Conservation (phyloP, 2,329 filamentous ascomycete species). For the Penicillium sp. region DNA sequence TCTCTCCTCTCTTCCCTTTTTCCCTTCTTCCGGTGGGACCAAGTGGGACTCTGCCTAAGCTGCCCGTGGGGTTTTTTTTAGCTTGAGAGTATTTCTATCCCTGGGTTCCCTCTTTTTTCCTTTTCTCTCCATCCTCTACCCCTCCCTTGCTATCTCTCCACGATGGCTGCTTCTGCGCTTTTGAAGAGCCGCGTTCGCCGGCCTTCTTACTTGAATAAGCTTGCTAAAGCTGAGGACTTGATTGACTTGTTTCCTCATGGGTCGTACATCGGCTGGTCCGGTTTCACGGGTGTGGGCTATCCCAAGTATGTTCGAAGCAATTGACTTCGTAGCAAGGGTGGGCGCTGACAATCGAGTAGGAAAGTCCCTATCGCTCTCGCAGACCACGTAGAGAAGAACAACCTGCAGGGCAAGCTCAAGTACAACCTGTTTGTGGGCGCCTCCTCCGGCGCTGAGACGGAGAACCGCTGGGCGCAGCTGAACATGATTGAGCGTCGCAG, state of each 20-base stretch:
- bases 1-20: not conserved
- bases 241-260: conserved; percentile 79
- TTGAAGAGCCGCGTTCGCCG: conserved; percentile 73
- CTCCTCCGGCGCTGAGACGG: conserved; percentile 84
- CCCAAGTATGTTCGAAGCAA: conserved; percentile 64
- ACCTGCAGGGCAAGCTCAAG: conserved; percentile 75
- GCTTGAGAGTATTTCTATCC: not conserved
- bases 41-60: not conserved
- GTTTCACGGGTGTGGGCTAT: conserved; percentile 87
- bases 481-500: conserved; percentile 86
- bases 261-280: conserved; percentile 86
- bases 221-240: conserved; percentile 75
- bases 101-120: conserved; percentile 9
- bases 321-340: not conserved
- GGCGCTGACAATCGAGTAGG: conserved; percentile 43
- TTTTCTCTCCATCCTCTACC: conserved; percentile 7
- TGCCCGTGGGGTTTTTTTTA: conserved; percentile 14
- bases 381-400: conserved; percentile 85
- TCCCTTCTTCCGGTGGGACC: conserved; percentile 10
- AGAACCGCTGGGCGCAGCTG: conserved; percentile 83
- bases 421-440: conserved; percentile 87
- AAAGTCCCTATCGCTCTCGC: conserved; percentile 81
- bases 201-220: conserved; percentile 75
- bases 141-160: conserved; percentile 5
- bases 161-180: conserved; percentile 64